Evolutionary conservation across 257 asterid genomes (phyloP), one percentile per base, ranked within the genome.

Genomic region (Cinchona pubescens): DNA sequence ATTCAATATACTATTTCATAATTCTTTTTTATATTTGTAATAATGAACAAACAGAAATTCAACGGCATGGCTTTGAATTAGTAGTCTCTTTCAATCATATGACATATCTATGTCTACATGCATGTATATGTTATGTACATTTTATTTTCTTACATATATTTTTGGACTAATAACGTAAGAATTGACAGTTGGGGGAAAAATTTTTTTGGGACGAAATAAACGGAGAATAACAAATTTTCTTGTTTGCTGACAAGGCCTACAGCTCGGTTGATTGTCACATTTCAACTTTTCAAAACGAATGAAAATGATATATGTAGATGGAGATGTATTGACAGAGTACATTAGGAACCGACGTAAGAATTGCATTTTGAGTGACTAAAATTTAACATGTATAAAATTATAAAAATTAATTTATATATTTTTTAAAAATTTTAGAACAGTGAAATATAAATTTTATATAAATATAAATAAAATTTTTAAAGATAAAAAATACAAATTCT

Each of bases 201-300:
- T 13, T 25, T 25, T 2, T 43, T 67, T n/a, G 2, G 46, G 32
- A 49, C 40, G 19, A 51, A 71, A 71, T 35, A 35, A 15, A 42
- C 16, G 72, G 63, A 70, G 49, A 19, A 55, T 55, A 55, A 55
- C n/a, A 11, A 29, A 21, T 8, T 37, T 67, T 23, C 23, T 43
- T 21, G 16, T 13, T 0, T 30, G 80, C 8, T 59, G 59, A 49
- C 43, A 60, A 15, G n/a, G 37, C 5, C 40, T 59, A 69, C 80
- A 76, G 75, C 55, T 76, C 5, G 67, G 55, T 67, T 4, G 61
- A 67, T 49, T 27, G 40, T 38, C 70, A 68, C 29, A 59, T 43
- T 69, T 71, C 49, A 69, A 37, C 56, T 25, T 14, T 16, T 48
- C 2, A 2, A 19, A 19, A 18, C 21, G 46, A 13, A 34, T 15